A percentile compares a stretch with the other conserved stretches of the same genome.
Evolutionary conservation across 495 filamentous ascomycete species (phyloP).

Genomic region (Clohesyomyces aquaticus): DNA sequence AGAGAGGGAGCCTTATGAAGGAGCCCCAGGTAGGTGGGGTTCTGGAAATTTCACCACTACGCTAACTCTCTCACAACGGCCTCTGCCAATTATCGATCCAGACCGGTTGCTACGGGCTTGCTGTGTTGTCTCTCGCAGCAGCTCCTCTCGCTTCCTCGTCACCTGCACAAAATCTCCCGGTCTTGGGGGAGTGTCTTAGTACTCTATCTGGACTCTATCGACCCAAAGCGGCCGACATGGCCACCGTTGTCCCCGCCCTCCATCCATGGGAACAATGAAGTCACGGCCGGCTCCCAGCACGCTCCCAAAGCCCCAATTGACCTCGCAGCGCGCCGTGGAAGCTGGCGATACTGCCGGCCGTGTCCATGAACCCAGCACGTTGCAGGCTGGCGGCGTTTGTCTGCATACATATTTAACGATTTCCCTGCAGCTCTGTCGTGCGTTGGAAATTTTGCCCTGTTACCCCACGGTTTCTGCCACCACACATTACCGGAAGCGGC

Average conservation of each 20-base stretch:
- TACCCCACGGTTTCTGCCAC: constrained; percentile 43
- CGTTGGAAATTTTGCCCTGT: constrained; percentile 35
- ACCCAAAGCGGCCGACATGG: constrained; percentile 21
- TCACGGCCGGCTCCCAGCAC: constrained; percentile 8
- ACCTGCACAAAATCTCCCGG: constrained; percentile 24
- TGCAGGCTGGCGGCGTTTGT: constrained; percentile 20
- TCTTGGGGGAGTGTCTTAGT: constrained; percentile 24
- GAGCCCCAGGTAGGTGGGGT: constrained; percentile 18
- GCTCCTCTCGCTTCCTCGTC: constrained; percentile 24
- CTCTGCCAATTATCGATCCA: constrained; percentile 32
- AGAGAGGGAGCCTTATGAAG: constrained; percentile 29
- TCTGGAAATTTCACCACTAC: constrained; percentile 33
- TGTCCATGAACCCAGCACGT: constrained; percentile 2
- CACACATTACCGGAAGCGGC: constrained; percentile 27
- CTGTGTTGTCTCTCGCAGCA: constrained; percentile 21
- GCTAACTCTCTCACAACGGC: constrained; percentile 29
- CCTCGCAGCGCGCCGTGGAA: neutral
- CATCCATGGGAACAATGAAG: constrained; percentile 20
- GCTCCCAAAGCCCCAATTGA: constrained; percentile 11
- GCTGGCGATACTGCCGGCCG: neutral
- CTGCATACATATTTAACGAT: constrained; percentile 22
- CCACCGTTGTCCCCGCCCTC: constrained; percentile 12
- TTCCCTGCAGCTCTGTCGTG: constrained; percentile 39
- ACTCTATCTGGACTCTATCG: constrained; percentile 5
- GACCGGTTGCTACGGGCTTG: constrained; percentile 21